Evolutionary conservation across 257 asterid species (phyloP), one percentile per base, ranked within the genome.

Genomic region (Solanum bulbocastanum): DNA sequence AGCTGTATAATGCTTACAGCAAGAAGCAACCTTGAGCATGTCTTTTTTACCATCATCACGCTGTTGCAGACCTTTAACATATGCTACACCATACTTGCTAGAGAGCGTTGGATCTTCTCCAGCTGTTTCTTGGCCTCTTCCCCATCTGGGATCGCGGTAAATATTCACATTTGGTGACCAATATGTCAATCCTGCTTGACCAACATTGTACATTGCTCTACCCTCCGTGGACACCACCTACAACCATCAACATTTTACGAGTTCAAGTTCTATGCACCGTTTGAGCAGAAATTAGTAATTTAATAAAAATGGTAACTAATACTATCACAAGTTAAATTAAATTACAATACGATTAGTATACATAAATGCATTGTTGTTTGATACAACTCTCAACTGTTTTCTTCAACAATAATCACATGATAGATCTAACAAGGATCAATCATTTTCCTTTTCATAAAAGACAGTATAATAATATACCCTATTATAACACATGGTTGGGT

Each of bases 61-160:
- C 68, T 93, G 91, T 56, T 94, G 98, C 36, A 94, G 65, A 23
- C 96, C 98, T 89, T 89, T 90, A 0, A 97, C 99, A 46, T 93
- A 93, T 0, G 95, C 93, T 12, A 91, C 94, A 23, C 90, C 98
- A 30, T 93, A 94, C 58, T 86, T 92, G 84, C 96, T 92, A 16
- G 94, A 49, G 3, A 94, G 95, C 22, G 91, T 42, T 15, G 99
- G 99, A 92, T 97, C 99, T 90, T 97, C 99, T 0, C 99, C 99
- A 2, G 99, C 96, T 4, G 99, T 96, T 87, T 97, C 99, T 46
- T 97, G 99, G 86, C 98, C 99, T 78, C 99, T 89, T 10, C 99
- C 99, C 99, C 99, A 97, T 88, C 99, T 92, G 35, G 99, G 99
- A 66, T 97, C 99, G 7, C 99, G 95, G 83, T 94, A 94, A 42